These are phyloP conservation scores for Epithele typhae DNA, from an alignment of 768 basidiomycete genomes.

Conservation along the genomic window DNA sequence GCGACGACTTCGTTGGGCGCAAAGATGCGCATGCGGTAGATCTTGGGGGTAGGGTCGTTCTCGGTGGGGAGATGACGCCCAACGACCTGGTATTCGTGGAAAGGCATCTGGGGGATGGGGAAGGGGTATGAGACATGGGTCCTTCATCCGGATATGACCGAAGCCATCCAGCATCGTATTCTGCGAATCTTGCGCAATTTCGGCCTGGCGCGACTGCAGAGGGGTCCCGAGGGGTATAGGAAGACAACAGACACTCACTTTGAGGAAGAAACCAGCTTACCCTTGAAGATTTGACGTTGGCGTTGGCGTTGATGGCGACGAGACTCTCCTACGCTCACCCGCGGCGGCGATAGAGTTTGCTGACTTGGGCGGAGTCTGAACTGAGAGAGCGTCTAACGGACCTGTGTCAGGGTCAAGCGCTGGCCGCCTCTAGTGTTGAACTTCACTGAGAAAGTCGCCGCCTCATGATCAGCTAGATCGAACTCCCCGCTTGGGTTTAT, in stretches of 20 bases:
- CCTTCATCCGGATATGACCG: constrained; percentile 16
- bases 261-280: constrained; percentile 17
- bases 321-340: no score
- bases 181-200: background rate
- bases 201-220: background rate
- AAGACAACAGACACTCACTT: constrained; percentile 11
- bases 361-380: constrained; percentile 9
- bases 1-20: constrained; percentile 98
- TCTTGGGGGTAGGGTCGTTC: constrained; percentile 90
- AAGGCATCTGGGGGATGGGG: constrained; percentile 50
- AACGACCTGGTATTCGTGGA: constrained; percentile 94
- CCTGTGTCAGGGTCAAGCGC: no score
- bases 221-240: background rate
- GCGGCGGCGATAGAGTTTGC: constrained; percentile 12
- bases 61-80: constrained; percentile 97
- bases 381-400: no score
- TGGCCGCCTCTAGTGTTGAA: background rate
- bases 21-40: constrained; percentile 99
- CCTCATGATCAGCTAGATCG: no score
- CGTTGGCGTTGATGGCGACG: constrained; percentile 8
- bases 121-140: constrained; percentile 4
- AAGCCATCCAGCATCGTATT: constrained; percentile 28
- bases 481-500: no score
- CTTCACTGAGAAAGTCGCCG: no score
- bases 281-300: constrained; percentile 17